Evolutionary conservation across 495 filamentous ascomycete genomes (phyloP), one percentile per base, ranked within the genome.

Genomic region (Lepidopterella palustris): DNA sequence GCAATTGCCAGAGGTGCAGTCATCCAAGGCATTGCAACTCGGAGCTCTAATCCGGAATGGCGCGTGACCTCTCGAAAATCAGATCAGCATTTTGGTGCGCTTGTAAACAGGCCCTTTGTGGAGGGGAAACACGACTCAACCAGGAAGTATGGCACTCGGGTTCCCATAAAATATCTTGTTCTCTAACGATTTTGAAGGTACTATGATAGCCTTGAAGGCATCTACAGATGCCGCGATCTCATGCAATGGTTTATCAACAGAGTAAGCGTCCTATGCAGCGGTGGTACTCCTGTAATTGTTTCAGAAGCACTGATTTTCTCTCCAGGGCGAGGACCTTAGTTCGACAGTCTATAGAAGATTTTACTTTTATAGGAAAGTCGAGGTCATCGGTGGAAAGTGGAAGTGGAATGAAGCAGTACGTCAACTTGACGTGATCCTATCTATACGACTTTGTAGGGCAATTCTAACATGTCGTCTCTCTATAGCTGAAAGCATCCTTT

Each of bases 1-100:
- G 75, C 76, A 4, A 72, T 79, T 1, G 75, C 76, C 3, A 58
- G 74, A 26, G 77, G 75, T 0, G 76, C 76, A 3, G 58, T 76
- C 1, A 72, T 73, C 64, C 75, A 72, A 42, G 70, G 72, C 39
- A 58, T 26, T 26, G 39, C 3, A 57, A 52, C 42, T 47, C 52
- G 18, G 5, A 5, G 6, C 5, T 5, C 6, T 15, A 18, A 8
- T 8, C 21, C 11, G 6, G 42, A 20, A 8, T 23, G 42, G 42
- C 21, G 11, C 6, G 42, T 47, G 6, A 35, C 5, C 31, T 35
- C 31, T 20, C 6, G 42, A n/a, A 47, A 47, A 18, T 23, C 42
- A 23, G 42, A 47, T 20, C 8, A 9, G 6, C 42, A 47, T 47
- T 20, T n/a, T 18, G 42, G 42, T 18, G 18, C 21, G 5, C 6